These are phyloP conservation scores for Ophiocytium majus DNA, from an alignment of 352 stramenopile species.

Conservation along the genomic window DNA sequence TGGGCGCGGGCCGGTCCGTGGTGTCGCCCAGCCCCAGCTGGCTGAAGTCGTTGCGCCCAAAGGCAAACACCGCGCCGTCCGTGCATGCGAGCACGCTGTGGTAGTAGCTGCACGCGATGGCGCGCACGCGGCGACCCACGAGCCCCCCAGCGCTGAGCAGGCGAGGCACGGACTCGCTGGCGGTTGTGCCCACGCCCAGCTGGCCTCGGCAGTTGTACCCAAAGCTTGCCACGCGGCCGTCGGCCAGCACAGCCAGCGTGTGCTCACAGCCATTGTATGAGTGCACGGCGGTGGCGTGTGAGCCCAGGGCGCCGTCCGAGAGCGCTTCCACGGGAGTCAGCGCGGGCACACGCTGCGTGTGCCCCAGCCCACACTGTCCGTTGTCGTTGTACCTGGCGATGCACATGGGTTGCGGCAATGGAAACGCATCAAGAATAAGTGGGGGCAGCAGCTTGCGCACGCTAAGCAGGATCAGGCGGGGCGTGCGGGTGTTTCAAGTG, in stretches of 20 bases:
- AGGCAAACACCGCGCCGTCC: constrained; percentile 67
- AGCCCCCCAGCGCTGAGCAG: constrained; percentile 69
- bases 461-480: no score
- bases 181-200: constrained; percentile 80
- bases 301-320: constrained; percentile 55
- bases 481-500: no score
- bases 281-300: constrained; percentile 70
- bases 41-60: constrained; percentile 85
- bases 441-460: no score
- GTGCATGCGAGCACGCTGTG: constrained; percentile 72
- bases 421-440: no score
- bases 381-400: constrained; percentile 88
- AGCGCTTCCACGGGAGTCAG: constrained; percentile 73
- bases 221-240: constrained; percentile 74
- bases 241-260: constrained; percentile 72
- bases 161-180: constrained; percentile 74
- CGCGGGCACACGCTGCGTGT: constrained; percentile 69
- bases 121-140: constrained; percentile 60
- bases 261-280: constrained; percentile 90
- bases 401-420: no score
- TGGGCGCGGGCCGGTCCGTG: constrained; percentile 75
- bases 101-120: constrained; percentile 87
- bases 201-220: constrained; percentile 89
- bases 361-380: constrained; percentile 81
- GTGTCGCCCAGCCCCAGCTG: constrained; percentile 81